These are phyloP conservation scores for Candida sakaeoensis DNA, from an alignment of 805 yeast species.

Conservation along the genomic window DNA sequence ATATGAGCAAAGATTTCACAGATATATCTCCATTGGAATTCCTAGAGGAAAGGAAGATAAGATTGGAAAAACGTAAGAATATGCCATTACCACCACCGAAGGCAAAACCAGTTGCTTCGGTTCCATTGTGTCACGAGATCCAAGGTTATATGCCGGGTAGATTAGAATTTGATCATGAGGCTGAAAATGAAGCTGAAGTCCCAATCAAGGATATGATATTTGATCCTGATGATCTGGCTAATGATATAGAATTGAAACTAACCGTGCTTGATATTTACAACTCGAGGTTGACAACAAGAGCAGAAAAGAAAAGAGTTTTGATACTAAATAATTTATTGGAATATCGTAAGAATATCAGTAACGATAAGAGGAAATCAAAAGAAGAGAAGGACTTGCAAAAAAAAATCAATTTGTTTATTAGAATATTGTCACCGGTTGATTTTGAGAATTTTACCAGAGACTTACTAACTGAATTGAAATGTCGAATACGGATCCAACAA, in stretches of 20 bases:
- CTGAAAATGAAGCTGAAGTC: constrained; percentile 94
- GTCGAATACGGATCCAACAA: constrained; percentile 79
- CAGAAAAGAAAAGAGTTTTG: constrained; percentile 84
- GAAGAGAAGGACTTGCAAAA: constrained; percentile 84
- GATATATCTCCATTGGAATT: constrained; percentile 65
- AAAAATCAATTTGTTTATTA: constrained; percentile 74
- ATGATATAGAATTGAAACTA: constrained; percentile 86
- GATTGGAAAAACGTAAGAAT: constrained; percentile 71
- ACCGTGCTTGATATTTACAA: constrained; percentile 87
- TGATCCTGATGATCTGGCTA: constrained; percentile 85
- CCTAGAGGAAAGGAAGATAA: constrained; percentile 55
- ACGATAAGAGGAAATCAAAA: constrained; percentile 81
- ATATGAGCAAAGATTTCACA: constrained; percentile 65
- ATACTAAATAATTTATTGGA: constrained; percentile 77
- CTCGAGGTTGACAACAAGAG: constrained; percentile 83
- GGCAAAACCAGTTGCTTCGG: constrained; percentile 84
- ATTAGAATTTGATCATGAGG: constrained; percentile 92
- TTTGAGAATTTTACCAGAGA: constrained; percentile 72
- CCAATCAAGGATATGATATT: constrained; percentile 93
- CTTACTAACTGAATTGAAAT: constrained; percentile 70
- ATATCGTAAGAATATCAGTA: constrained; percentile 73
- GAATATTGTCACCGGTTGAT: constrained; percentile 77
- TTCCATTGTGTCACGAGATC: constrained; percentile 93
- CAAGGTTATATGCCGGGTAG: constrained; percentile 99
- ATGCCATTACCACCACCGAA: constrained; percentile 79